phyloP scores from a whole-genome alignment of 2,329 filamentous ascomycete species.

The Botrytis medusae region DNA sequence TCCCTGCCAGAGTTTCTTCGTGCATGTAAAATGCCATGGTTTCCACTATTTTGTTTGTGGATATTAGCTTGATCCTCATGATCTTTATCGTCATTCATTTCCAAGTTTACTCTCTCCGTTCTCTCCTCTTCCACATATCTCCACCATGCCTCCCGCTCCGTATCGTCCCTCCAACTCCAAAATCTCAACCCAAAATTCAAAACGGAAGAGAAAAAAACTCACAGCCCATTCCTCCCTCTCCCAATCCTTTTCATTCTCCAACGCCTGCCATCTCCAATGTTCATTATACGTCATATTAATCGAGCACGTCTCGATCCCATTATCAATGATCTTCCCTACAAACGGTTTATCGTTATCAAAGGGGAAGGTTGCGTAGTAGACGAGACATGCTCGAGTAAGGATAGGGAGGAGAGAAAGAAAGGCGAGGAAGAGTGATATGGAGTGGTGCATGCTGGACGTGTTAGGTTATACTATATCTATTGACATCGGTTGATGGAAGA shows the following conservation, averaged over 20 bases:
- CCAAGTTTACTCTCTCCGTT: neutral
- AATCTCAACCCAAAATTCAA: neutral
- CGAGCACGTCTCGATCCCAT: constrained; percentile 26
- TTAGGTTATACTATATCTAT: neutral
- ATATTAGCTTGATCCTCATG: neutral
- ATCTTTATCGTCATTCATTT: neutral
- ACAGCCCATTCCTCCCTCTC: constrained; percentile 11
- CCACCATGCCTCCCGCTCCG: neutral
- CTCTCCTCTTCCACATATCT: neutral
- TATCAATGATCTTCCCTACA: constrained; percentile 25
- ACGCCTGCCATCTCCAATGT: constrained; percentile 20
- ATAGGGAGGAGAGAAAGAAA: neutral
- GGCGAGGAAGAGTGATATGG: neutral
- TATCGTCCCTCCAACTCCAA: neutral
- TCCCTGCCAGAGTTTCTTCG: constrained; percentile 9
- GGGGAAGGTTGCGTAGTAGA: constrained; percentile 26
- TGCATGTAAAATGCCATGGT: constrained; percentile 21
- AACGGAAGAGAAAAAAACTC: neutral
- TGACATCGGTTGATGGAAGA: no score
- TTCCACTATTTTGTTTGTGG: neutral
- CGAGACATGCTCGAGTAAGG: constrained; percentile 23
- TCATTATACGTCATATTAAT: constrained; percentile 24
- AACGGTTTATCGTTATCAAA: constrained; percentile 25
- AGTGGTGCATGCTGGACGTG: neutral
- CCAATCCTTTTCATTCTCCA: constrained; percentile 10